Evolutionary conservation across 495 filamentous ascomycete species (phyloP), one percentile per base, ranked within the genome.

Genomic region (Friedmanniomyces simplex): DNA sequence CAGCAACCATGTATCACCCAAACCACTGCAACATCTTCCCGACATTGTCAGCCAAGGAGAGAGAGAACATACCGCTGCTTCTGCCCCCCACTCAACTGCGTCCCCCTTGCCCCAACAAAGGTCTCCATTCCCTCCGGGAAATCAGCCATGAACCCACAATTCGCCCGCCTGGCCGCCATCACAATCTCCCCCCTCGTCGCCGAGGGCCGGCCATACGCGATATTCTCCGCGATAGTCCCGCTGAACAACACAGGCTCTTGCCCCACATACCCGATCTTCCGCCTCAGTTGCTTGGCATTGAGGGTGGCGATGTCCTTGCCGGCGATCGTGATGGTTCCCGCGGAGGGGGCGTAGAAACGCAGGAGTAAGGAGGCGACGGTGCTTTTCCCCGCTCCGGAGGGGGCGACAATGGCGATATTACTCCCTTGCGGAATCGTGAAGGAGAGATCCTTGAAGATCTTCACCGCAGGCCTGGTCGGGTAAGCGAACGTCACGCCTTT

Each of bases 161-260:
- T 98, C n/a, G 93, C 93, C 66, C 93, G 88, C 63, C 86, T 79
- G 0, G 93, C 93, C 3, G 93, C 93, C 20, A 80, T 77, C 43
- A 95, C 78, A 54, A 97, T 95, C 63, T 96, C 89, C 0, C 80
- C 74, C 20, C 87, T 76, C 1, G 82, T 84, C 1, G 93, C 94
- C 39, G 74, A 62, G 5, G 94, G 93, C 55, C 84, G 85, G 34
- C 90, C 94, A 64, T 99, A 97, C 1, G 93, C 79, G 50, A 99
- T 97, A 59, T 99, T 99, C 61, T 97, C 91, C 0, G 93, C 91
- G 60, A 99, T 88, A 0, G 88, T 89, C 37, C 94, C 93, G 1
- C 89, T 95, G 73, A 99, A 95, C 14, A 99, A 78, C 7, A 96
- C 90, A 1, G 93, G 93, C 67, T 99, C 93, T 69, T 99, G 93